Conservation (phyloP, 2,329 filamentous ascomycete species). For the Penicillium concentricum region DNA sequence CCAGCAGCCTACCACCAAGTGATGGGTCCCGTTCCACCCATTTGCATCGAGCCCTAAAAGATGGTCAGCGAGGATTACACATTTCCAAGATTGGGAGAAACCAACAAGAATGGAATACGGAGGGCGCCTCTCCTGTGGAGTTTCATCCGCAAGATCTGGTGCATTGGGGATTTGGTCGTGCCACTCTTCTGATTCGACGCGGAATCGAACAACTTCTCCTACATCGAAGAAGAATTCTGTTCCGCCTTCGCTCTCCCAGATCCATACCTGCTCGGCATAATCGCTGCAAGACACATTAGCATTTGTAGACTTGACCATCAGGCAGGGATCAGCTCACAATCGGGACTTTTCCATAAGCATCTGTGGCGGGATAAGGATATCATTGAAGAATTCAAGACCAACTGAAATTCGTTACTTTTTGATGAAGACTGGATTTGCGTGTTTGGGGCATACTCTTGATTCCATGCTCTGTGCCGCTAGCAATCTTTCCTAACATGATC, state of each 20-base stretch:
- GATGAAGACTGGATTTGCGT: constrained; percentile 18
- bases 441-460: constrained; percentile 59
- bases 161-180: constrained; percentile 78
- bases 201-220: constrained; percentile 82
- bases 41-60: constrained; percentile 47
- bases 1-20: constrained; percentile 45
- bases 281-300: constrained; percentile 53
- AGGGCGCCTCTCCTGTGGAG: constrained; percentile 59
- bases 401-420: constrained; percentile 50
- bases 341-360: constrained; percentile 72
- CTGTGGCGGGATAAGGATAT: constrained; percentile 76
- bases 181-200: constrained; percentile 86
- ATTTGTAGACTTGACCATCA: background rate
- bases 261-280: constrained; percentile 74
- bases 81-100: background rate
- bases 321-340: constrained; percentile 59
- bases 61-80: constrained; percentile 10
- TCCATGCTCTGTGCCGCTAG: constrained; percentile 67
- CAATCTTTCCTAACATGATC: constrained; percentile 81
- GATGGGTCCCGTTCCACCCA: constrained; percentile 45
- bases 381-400: constrained; percentile 88
- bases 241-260: constrained; percentile 74
- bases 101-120: constrained; percentile 48
- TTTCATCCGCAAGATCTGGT: constrained; percentile 62
- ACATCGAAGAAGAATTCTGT: constrained; percentile 82